Evolutionary conservation across 805 yeast genomes (phyloP), one percentile per base, ranked within the genome.

Genomic region (Kockiozyma suomiensis): DNA sequence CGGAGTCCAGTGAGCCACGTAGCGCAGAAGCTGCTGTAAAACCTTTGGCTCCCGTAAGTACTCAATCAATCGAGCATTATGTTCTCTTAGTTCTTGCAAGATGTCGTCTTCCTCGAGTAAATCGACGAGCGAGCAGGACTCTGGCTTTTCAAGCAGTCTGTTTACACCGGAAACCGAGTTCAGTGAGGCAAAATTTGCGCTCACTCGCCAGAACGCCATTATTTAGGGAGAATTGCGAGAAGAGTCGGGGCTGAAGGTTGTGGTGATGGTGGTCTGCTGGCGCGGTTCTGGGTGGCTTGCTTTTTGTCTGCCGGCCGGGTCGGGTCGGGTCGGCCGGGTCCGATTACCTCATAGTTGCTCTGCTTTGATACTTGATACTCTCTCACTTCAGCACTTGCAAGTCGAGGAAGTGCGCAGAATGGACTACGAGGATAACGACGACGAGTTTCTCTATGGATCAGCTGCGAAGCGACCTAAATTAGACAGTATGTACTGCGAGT

Each of bases 31-130:
- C 58, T 84, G 83, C 54, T 78, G 80, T 61, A 93, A 73, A 15
- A 90, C 83, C 54, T 85, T 88, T 15, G 94, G 91, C 70, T 88
- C 89, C 64, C 93, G 81, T 56, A 94, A 77, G 68, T 86, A 86
- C 68, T 90, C 94, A 41, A 92, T 79, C 51, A 94, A 79, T 70
- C 87, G 86, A 47, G 86, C 80, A 72, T 88, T 88, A 19, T 90
- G 85, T 23, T 87, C 82, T 64, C 86, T 75, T 38, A 90, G 76
- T 70, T 89, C 94, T 59, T 88, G 88, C 28, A 88, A 77, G 30
- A 90, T 73, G 59, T 87, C 92, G 48, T 84, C 87, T 67, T 88
- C 93, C 70, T 87, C 91, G 62, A 90, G 75, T 47, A 90, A 73
- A 50, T 86, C 87, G 32, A 67, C 64, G 33, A 74, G 68, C 17